Conservation (phyloP, 768 basidiomycete genomes). For the Tricholoma terreum region DNA sequence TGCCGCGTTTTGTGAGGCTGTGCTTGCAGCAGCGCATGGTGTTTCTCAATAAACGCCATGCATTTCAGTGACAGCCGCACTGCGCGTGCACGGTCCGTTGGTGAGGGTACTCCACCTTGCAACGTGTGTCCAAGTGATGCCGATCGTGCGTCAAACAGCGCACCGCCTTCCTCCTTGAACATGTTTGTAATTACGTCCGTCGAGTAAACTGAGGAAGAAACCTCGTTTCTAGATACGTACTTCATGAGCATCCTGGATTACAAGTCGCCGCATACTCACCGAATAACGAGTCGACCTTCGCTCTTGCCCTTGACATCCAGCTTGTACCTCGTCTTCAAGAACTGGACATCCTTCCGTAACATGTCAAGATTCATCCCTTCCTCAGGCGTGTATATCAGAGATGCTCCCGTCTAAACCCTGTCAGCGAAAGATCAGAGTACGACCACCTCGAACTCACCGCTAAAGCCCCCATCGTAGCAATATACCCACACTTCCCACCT, state of each 20-base stretch:
- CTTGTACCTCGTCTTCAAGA: constrained; percentile 79
- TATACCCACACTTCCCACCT: constrained; percentile 94
- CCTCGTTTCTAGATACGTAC: constrained; percentile 64
- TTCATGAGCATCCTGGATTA: neutral
- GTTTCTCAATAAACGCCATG: constrained; percentile 90
- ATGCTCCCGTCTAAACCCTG: constrained; percentile 73
- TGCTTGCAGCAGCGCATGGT: constrained; percentile 55
- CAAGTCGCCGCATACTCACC: constrained; percentile 45
- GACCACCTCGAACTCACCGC: constrained; percentile 58
- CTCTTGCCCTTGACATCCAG: constrained; percentile 86
- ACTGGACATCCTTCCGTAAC: constrained; percentile 81
- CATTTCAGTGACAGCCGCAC: constrained; percentile 87
- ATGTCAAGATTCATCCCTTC: constrained; percentile 80
- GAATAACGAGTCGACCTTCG: constrained; percentile 91
- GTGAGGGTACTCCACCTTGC: constrained; percentile 94
- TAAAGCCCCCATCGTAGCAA: constrained; percentile 92
- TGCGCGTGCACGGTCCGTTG: constrained; percentile 88
- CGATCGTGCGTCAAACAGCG: constrained; percentile 88
- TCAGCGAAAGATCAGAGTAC: neutral
- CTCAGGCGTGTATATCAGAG: constrained; percentile 93
- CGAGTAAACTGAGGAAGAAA: constrained; percentile 82
- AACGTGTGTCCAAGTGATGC: constrained; percentile 97
- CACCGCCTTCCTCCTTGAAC: constrained; percentile 90
- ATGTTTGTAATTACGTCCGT: constrained; percentile 92
- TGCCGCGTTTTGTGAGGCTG: constrained; percentile 52